Conservation (phyloP, 805 yeast species). For the Wickerhamomyces kurtzmanii region DNA sequence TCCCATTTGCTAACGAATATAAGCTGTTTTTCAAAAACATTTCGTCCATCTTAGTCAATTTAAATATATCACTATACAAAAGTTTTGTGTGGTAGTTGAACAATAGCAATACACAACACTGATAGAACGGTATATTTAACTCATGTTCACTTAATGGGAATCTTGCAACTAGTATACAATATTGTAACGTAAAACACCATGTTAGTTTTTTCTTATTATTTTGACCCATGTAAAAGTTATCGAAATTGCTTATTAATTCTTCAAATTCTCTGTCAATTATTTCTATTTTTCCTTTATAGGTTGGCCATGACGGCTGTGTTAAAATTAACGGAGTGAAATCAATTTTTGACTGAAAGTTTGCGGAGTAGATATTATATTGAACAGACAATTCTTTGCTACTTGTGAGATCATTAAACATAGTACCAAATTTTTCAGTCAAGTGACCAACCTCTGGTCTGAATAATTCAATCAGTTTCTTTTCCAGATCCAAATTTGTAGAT, state of each 20-base stretch:
- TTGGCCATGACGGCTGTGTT: conserved; percentile 11
- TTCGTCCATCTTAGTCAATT: conserved; percentile 7
- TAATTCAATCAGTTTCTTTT: conserved; percentile 3
- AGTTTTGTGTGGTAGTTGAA: conserved; percentile 9
- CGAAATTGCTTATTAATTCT: conserved; percentile 7
- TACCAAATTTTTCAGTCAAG: conserved; percentile 4
- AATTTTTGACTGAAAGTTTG: no score
- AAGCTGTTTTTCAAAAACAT: conserved; percentile 7
- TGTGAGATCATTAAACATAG: conserved; percentile 12
- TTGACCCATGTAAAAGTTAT: conserved; percentile 6
- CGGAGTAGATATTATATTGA: no score
- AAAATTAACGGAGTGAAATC: conserved; percentile 14
- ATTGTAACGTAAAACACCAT: conserved; percentile 13
- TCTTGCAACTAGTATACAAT: conserved; percentile 9
- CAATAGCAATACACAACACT: conserved; percentile 10
- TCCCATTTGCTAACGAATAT: conserved; percentile 14
- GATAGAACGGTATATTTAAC: conserved; percentile 10
- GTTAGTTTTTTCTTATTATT: conserved; percentile 5
- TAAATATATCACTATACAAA: conserved; percentile 7
- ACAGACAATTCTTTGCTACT: conserved; percentile 2
- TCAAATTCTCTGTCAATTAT: no score
- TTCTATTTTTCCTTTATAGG: no score
- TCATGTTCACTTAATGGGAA: conserved; percentile 9
- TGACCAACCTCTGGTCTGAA: conserved; percentile 9
- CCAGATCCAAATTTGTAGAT: conserved; percentile 4